These are phyloP conservation scores for Pistacia atlantica DNA, from an alignment of 345 rosid genomes.

Conservation along the genomic window DNA sequence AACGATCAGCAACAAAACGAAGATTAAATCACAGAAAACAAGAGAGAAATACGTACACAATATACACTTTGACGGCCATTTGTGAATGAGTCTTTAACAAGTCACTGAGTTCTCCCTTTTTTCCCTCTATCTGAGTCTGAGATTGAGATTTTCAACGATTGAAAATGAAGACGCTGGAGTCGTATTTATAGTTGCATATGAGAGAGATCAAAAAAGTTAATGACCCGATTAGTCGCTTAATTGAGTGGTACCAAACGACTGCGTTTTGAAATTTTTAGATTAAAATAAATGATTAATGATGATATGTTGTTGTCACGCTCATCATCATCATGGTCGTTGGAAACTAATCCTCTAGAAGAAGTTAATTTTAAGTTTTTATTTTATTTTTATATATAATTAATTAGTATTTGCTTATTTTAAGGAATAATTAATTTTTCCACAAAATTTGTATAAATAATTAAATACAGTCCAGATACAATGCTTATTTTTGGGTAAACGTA, in stretches of 20 bases:
- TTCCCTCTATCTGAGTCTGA: neutral
- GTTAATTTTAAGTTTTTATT: conserved; percentile 12
- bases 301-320: conserved; percentile 66
- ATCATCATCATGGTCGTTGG: conserved; percentile 39
- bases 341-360: conserved; percentile 34
- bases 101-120: conserved; percentile 3
- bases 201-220: neutral
- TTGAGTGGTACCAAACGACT: conserved; percentile 16
- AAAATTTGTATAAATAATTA: too few species aligned
- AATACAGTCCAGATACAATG: too few species aligned
- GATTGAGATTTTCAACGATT: conserved; percentile 24
- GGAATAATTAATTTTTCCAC: too few species aligned
- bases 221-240: neutral
- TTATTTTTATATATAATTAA: neutral
- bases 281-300: conserved; percentile 43
- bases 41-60: conserved; percentile 54
- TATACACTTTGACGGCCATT: conserved; percentile 75
- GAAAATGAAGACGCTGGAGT: conserved; percentile 8
- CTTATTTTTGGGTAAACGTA: too few species aligned
- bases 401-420: too few species aligned
- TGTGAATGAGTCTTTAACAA: conserved; percentile 2
- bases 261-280: conserved; percentile 15
- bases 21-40: neutral
- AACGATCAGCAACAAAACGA: neutral
- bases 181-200: conserved; percentile 48